Base-by-base conservation (phyloP, 768 basidiomycete genomes). In the Clitopilus passeckerianus region DNA sequence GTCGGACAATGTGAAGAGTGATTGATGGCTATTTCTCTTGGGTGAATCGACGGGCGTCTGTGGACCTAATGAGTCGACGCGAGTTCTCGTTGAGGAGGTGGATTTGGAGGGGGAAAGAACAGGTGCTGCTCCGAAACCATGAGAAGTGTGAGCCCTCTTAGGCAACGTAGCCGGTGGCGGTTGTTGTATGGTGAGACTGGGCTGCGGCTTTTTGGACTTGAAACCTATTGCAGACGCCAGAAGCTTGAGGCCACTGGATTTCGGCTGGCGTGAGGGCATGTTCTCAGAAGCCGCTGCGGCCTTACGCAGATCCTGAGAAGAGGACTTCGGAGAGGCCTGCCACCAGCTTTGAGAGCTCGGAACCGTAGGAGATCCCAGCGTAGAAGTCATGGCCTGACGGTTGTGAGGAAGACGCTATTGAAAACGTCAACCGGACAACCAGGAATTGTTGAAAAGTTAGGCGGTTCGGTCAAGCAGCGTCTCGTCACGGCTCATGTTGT, bases 1-100 rank as follows among this genome's bases (percentile, higher is more conserved):
- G 64, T 89, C 87, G 9, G 85, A 83, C 22, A 86, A 75, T 3
- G 86, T 86, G 57, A 88, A 67, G 58, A 89, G 71, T 1, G 87
- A 87, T 41, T 80, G 77, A 43, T 80, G 75, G 37, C 65, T 55
- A 54, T 73, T 67, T 57, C 67, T 67, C 23, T 70, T 78, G 2
- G 46, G 46, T 56, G 72, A 73, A 64, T 87, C 86, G 16, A 75
- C 70, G 5, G 86, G 86, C 3, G 85, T 86, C 43, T 71, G 70
- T 7, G 84, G 83, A 59, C 80, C 81, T 33, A 76, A 68, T 22
- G 84, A 81, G 66, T 86, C 84, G 44, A 78, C 78, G 57, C 74
- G 78, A 15, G 85, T 85, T 57, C 74, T 75, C n/a, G 78, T 78
- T 23, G 86, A 84, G 2, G 85, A 83, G 0, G 84, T 73, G 12